Percentiles rank a stretch among this genome's conserved stretches.
These are phyloP conservation scores for Pisolithus orientalis DNA, from an alignment of 768 basidiomycete species.

Conservation along the genomic window DNA sequence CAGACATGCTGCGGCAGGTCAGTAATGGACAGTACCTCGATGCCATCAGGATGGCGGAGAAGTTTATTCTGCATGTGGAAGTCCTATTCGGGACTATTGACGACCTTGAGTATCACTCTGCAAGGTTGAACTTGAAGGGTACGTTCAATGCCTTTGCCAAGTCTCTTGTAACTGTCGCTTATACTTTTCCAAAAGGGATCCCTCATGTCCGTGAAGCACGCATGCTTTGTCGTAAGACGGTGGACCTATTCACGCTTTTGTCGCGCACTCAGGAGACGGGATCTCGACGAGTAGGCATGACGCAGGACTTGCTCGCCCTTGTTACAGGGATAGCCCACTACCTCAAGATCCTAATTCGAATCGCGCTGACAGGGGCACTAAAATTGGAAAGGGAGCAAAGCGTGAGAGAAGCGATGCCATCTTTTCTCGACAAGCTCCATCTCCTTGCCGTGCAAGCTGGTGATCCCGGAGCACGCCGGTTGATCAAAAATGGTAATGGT, in stretches of 20 bases:
- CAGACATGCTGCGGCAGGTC: conserved; percentile 96
- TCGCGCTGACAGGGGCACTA: conserved; percentile 91
- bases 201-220: conserved; percentile 97
- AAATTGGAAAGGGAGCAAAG: conserved; percentile 91
- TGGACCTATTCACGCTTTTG: conserved; percentile 93
- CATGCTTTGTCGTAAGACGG: conserved; percentile 97
- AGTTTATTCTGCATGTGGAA: conserved; percentile 97
- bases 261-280: conserved; percentile 95
- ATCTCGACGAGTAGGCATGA: conserved; percentile 89
- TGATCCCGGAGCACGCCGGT: conserved; percentile 68
- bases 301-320: conserved; percentile 91
- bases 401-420: conserved; percentile 75
- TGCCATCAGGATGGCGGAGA: conserved; percentile 96
- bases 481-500: conserved; percentile 71
- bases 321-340: conserved; percentile 99
- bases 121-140: conserved; percentile 81
- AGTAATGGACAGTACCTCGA: conserved; percentile 95
- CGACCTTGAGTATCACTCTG: conserved; percentile 88
- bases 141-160: conserved; percentile 18
- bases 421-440: conserved; percentile 90
- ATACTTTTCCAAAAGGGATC: conserved; percentile 58
- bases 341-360: conserved; percentile 97
- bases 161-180: conserved; percentile 4
- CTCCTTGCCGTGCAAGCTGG: conserved; percentile 82
- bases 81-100: conserved; percentile 96